Percentiles rank a stretch among this genome's conserved stretches.
phyloP scores from a whole-genome alignment of 768 basidiomycete species.

The Suillus occidentalis region DNA sequence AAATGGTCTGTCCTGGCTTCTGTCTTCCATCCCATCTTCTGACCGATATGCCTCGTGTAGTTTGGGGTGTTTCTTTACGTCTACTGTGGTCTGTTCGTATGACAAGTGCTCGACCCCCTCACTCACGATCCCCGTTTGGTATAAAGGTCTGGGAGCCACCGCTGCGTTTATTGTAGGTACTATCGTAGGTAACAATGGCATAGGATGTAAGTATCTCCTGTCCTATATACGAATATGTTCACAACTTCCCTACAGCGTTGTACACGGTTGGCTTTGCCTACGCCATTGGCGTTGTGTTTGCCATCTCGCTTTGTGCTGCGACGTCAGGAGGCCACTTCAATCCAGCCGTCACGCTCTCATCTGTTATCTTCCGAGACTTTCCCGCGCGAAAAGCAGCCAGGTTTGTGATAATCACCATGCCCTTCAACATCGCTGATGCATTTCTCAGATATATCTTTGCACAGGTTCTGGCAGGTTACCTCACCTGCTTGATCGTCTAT shows the following conservation, averaged over 20 bases:
- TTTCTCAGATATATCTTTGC: conserved; percentile 59
- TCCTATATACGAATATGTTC: not conserved
- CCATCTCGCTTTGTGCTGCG: conserved; percentile 48
- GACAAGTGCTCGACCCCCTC: not conserved
- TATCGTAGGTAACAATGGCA: conserved; percentile 37
- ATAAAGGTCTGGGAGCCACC: conserved; percentile 53
- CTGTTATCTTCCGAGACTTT: conserved; percentile 54
- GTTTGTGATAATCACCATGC: conserved; percentile 33
- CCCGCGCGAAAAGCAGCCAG: conserved; percentile 50
- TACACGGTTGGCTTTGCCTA: conserved; percentile 60
- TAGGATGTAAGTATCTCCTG: conserved; percentile 47
- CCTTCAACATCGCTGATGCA: conserved; percentile 11
- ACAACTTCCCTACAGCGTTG: conserved; percentile 39
- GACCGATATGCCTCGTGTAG: conserved; percentile 29
- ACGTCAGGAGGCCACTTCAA: conserved; percentile 68
- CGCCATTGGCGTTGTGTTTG: conserved; percentile 58
- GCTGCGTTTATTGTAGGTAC: conserved; percentile 51
- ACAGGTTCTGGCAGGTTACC: conserved; percentile 64
- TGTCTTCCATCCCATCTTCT: not conserved
- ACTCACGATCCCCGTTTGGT: not conserved
- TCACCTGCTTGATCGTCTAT: conserved; percentile 62
- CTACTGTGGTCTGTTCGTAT: conserved; percentile 41
- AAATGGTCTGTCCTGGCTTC: conserved; percentile 42
- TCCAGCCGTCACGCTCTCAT: conserved; percentile 58
- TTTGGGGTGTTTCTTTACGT: conserved; percentile 63